Evolutionary conservation across 805 yeast species (phyloP).

Genomic region (Candida ovalis): DNA sequence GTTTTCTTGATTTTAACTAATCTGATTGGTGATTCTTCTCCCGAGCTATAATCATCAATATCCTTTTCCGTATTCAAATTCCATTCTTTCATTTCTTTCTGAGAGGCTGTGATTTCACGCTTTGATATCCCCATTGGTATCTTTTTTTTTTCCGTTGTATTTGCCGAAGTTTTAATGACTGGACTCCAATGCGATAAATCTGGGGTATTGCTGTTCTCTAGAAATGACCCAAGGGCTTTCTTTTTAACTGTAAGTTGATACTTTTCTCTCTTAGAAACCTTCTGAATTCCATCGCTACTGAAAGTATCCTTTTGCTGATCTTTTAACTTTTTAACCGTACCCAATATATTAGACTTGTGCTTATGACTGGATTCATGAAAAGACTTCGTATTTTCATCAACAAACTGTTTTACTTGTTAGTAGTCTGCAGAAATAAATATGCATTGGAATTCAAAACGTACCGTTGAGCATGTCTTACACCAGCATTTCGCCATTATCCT

Average conservation of each 20-base stretch:
- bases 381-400: conserved; percentile 31
- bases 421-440: neutral
- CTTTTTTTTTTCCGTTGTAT: neutral
- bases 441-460: conserved; percentile 16
- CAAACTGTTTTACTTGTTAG: conserved; percentile 27
- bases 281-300: conserved; percentile 3
- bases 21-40: conserved; percentile 2
- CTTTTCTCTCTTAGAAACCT: neutral
- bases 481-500: conserved; percentile 30
- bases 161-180: conserved; percentile 1
- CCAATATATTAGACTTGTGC: conserved; percentile 26
- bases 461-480: conserved; percentile 36
- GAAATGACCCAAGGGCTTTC: conserved; percentile 3
- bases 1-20: conserved; percentile 17
- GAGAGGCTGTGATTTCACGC: conserved; percentile 11
- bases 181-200: conserved; percentile 5
- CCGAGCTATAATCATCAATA: neutral
- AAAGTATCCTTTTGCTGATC: conserved; percentile 19
- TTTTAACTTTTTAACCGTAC: conserved; percentile 26
- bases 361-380: conserved; percentile 33
- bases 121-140: conserved; percentile 7
- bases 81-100: conserved; percentile 28
- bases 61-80: conserved; percentile 17
- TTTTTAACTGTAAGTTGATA: neutral
- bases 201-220: conserved; percentile 1